Conservation (phyloP, 164 flowering plant genomes). For the Nelumbo lutea region DNA sequence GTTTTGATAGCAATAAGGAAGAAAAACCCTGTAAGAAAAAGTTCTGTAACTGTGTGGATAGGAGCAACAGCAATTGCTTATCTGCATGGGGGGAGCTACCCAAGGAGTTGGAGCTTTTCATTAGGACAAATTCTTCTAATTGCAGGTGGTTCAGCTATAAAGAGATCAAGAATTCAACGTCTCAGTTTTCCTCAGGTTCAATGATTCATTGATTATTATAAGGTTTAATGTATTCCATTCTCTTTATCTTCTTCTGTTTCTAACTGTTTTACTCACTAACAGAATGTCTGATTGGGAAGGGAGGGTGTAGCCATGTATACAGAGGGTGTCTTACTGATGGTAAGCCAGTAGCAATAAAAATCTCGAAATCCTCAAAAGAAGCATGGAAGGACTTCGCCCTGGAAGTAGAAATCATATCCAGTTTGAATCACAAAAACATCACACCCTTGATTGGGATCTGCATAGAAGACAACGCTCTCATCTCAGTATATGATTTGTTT, state of each 20-base stretch:
- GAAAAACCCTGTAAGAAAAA: slow-evolving; percentile 17
- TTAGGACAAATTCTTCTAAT: slow-evolving; percentile 32
- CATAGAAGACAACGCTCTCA: slow-evolving; percentile 47
- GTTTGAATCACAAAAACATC: slow-evolving; percentile 58
- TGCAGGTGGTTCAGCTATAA: slow-evolving; percentile 52
- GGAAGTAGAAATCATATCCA: slow-evolving; percentile 70
- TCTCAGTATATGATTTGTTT: slow-evolving; percentile 65
- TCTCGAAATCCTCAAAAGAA: slow-evolving; percentile 54
- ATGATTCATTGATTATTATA: background rate
- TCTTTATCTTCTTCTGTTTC: background rate
- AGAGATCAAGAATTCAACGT: slow-evolving; percentile 44
- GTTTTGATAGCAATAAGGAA: slow-evolving; percentile 9
- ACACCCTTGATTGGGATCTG: slow-evolving; percentile 64
- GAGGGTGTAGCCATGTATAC: slow-evolving; percentile 76
- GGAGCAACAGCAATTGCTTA: slow-evolving; percentile 10
- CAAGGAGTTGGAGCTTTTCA: slow-evolving; percentile 37
- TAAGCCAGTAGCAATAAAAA: slow-evolving; percentile 67
- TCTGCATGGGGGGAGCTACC: slow-evolving; percentile 21
- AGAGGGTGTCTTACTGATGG: slow-evolving; percentile 71
- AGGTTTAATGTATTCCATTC: background rate
- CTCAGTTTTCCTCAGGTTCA: slow-evolving; percentile 65
- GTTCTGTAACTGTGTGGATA: slow-evolving; percentile 6
- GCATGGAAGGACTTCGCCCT: slow-evolving; percentile 54
- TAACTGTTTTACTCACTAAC: slow-evolving; percentile 10
- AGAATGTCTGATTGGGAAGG: slow-evolving; percentile 80